Base-by-base conservation (phyloP, 345 rosid genomes). In the Salix viminalis region DNA sequence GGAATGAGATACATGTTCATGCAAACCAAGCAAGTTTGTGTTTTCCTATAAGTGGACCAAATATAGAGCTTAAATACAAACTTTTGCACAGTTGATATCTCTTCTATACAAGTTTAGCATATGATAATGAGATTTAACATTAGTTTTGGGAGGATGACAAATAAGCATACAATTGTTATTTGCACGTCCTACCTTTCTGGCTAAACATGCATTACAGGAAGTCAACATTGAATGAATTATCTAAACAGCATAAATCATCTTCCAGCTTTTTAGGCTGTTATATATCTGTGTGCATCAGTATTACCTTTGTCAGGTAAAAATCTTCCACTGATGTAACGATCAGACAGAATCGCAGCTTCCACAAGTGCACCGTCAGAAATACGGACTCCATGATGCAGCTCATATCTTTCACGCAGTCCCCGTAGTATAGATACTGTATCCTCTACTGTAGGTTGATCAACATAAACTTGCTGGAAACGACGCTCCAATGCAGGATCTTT, bases 401-500 rank as follows among this genome's bases (percentile, higher is more conserved):
- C 99, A 81, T 96, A 96, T 78, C 99, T 87, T 89, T 96, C 99
- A 74, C 99, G 90, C 87, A 96, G 79, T 41, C 99, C 99, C 64
- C 98, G 91, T 28, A 96, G 91, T 28, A 96, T 94, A n/a, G 98
- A 94, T 28, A 96, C 54, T 3, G 99, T 94, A 81, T 96, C 87
- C 77, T 91, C 98, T 2, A 96, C 98, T 1, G 97, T 74, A 50
- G 98, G 99, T 82, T 96, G 99, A 83, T 92, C 98, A 19, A 96
- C 99, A 83, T 90, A 94, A 70, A 96, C 97, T 81, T 96, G 99
- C 82, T 96, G 99, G 85, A 96, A 96, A 76, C 98, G 90, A 82
- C 99, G 99, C 83, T 96, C 99, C 86, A 96, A 80, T 56, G 99
- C 99, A 48, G 98, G 98, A 86, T 96, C 99, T 81, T 96, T 94